Percentiles rank a stretch among this genome's conserved stretches.
Evolutionary conservation across 2,329 filamentous ascomycete species (phyloP).

Genomic region (Diplodia mutila): DNA sequence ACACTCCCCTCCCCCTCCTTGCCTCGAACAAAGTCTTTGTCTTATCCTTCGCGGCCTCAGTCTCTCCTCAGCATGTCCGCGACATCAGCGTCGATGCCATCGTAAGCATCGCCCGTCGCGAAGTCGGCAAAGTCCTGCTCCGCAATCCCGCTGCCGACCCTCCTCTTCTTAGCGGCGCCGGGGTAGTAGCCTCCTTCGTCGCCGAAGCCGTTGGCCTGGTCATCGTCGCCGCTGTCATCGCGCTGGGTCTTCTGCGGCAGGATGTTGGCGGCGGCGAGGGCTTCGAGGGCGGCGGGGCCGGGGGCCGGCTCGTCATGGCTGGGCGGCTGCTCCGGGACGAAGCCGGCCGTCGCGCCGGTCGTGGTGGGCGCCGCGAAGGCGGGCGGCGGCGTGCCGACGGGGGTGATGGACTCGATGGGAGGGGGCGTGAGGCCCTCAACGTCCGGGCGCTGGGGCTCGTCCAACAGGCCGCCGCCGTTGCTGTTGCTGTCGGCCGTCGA

Average conservation of each 20-base stretch:
- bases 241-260: conserved; percentile 22
- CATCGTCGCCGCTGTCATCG: conserved; percentile 1
- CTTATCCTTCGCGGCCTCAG: neutral
- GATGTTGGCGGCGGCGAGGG: conserved; percentile 3
- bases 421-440: conserved; percentile 89
- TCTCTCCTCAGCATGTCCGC: conserved; percentile 58
- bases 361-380: conserved; percentile 40
- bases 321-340: conserved; percentile 2
- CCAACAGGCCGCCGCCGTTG: conserved; percentile 1
- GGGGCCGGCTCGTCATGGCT: conserved; percentile 13
- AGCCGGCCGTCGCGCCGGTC: conserved; percentile 43
- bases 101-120: conserved; percentile 55
- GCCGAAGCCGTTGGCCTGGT: conserved; percentile 29
- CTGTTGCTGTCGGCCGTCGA: neutral
- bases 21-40: neutral
- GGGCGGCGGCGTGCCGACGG: conserved; percentile 53
- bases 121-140: conserved; percentile 43
- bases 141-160: conserved; percentile 36
- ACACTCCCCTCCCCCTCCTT: neutral
- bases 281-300: neutral
- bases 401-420: conserved; percentile 60
- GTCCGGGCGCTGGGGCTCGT: conserved; percentile 73
- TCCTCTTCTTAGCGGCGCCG: conserved; percentile 41
- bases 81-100: conserved; percentile 64
- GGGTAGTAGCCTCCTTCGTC: neutral